Base-by-base conservation (phyloP, 495 filamentous ascomycete genomes). In the Penicillium pancosmium region DNA sequence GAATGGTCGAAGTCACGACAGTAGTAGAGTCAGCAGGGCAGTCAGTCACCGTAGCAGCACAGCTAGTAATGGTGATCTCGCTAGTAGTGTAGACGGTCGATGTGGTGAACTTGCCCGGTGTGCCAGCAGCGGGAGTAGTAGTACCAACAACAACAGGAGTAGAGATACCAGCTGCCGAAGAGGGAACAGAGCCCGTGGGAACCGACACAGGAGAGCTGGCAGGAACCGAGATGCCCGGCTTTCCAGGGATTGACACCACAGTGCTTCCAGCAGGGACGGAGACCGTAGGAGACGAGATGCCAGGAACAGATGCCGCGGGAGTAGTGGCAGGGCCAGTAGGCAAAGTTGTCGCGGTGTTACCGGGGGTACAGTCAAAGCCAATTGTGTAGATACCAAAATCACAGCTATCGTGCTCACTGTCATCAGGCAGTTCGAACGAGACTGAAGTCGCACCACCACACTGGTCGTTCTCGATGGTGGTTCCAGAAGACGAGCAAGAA, bases 381-480 rank as follows among this genome's bases (percentile, higher is more conserved):
- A 97, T 85, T 62, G 74, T 82, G 78, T 90, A 88, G 63, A 96
- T 85, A 59, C 85, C 85, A 65, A 96, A 80, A 54, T 80, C 81
- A 76, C 91, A 93, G 55, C 68, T 68, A 41, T 76, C 70, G 36
- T 73, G 64, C 46, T 77, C 70, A 59, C 78, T 75, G 69, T 87
- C 73, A 8, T 76, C 65, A 15, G 89, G 89, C 65, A 91, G 85
- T 71, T 90, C 80, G 68, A 96, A 86, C 36, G 83, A 84, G 35
- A 97, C 91, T 21, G 82, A 82, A 67, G 80, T 89, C 56, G 93
- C 93, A 75, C 93, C 92, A 82, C 92, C 93, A 71, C 93, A 97
- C 79, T 96, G 91, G 58, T 79, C 84, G 80, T 96, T 96, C 72
- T 81, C 72, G 61, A 96, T 80, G 52, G 78, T 81, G 51, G 85